Percentiles rank a stretch among this genome's conserved stretches.
Evolutionary conservation across 768 basidiomycete species (phyloP).

Genomic region (Tulasnella calospora): DNA sequence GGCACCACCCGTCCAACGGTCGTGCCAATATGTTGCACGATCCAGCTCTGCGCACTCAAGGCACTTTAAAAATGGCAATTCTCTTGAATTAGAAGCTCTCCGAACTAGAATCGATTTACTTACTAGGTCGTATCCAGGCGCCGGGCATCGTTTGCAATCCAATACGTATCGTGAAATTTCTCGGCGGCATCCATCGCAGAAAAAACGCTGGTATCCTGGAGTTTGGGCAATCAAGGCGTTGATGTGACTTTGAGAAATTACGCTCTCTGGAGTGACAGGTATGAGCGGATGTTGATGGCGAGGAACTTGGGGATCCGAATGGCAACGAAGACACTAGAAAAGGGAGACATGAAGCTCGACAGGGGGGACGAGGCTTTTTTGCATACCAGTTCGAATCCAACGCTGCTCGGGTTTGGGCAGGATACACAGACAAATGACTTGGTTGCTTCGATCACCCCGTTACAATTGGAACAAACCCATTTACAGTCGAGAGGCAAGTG

Average conservation of each 20-base stretch:
- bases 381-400: neutral
- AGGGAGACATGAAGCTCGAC: neutral
- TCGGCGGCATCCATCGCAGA: constrained; percentile 2
- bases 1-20: neutral
- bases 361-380: neutral
- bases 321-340: neutral
- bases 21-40: neutral
- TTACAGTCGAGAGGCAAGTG: neutral
- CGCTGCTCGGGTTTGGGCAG: neutral
- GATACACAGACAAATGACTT: neutral
- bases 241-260: neutral
- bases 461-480: neutral
- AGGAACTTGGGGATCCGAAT: neutral
- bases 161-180: neutral
- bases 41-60: neutral
- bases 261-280: neutral
- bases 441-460: neutral
- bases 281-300: neutral
- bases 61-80: neutral
- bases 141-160: neutral
- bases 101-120: neutral
- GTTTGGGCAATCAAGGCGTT: neutral
- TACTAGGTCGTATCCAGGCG: neutral
- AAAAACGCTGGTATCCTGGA: neutral
- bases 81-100: too few species aligned